These are phyloP conservation scores for Colletotrichum chrysophilum DNA, from an alignment of 2,329 filamentous ascomycete species.

Conservation along the genomic window DNA sequence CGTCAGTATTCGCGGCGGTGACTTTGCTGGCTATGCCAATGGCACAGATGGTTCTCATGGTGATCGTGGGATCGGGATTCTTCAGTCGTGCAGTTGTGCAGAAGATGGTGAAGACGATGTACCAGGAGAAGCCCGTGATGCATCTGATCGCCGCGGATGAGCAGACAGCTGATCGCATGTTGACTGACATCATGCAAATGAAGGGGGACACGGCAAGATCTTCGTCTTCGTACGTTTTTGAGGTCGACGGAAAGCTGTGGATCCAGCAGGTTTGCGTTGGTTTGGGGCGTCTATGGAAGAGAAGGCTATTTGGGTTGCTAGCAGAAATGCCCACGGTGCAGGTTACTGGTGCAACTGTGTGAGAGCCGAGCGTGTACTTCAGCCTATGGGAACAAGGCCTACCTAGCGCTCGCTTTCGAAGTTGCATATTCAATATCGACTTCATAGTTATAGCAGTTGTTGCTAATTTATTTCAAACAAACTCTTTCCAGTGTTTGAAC, in stretches of 20 bases:
- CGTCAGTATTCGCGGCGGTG: background rate
- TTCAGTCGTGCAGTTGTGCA: background rate
- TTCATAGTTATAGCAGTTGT: background rate
- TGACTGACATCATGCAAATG: background rate
- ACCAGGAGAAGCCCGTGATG: background rate
- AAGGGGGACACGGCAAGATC: background rate
- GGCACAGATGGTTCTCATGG: background rate
- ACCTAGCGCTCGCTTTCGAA: background rate
- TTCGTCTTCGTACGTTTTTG: background rate
- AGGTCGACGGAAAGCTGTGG: background rate
- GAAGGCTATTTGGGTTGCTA: background rate
- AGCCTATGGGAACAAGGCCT: background rate
- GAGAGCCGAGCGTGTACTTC: background rate
- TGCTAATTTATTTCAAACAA: background rate
- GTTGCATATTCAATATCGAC: background rate
- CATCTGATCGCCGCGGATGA: background rate
- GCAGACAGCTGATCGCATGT: background rate
- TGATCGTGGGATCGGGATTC: background rate
- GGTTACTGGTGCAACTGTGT: background rate
- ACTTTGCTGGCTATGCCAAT: background rate
- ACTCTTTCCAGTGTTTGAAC: background rate
- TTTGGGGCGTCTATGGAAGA: background rate
- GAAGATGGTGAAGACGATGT: background rate
- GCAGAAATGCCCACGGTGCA: background rate
- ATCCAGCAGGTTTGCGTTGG: background rate